Evolutionary conservation across 192 early-diverging fungal genomes (phyloP).

Genomic region (Coemansia sp.): DNA sequence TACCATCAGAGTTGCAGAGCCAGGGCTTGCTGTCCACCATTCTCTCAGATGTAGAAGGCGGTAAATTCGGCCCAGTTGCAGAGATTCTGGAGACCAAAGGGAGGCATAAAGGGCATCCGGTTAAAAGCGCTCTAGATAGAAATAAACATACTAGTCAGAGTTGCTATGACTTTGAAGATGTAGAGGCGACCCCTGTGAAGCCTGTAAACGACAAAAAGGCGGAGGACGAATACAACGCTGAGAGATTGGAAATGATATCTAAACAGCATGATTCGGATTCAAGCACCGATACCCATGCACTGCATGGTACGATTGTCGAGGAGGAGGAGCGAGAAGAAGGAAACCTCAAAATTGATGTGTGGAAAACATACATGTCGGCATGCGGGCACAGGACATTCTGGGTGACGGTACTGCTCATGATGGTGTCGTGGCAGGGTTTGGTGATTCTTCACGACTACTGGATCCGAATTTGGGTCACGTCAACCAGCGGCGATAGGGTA

Average conservation of each 20-base stretch:
- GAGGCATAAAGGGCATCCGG: background rate
- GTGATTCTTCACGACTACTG: conserved; percentile 62
- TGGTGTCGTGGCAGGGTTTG: conserved; percentile 46
- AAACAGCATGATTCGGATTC: conserved; percentile 36
- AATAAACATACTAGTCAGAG: no score
- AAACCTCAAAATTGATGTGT: conserved; percentile 65
- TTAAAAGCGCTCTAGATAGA: background rate
- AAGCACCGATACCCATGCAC: conserved; percentile 10
- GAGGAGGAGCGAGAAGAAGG: conserved; percentile 82
- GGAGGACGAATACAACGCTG: conserved; percentile 31
- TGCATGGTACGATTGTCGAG: conserved; percentile 64
- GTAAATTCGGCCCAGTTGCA: background rate
- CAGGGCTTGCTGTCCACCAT: conserved; percentile 32
- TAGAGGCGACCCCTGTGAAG: background rate
- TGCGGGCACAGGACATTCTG: conserved; percentile 64
- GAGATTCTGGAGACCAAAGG: background rate
- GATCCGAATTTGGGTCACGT: conserved; percentile 61
- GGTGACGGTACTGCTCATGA: conserved; percentile 49
- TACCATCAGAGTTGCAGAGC: conserved; percentile 48
- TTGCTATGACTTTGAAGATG: no score
- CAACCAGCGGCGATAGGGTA: background rate
- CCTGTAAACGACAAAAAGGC: conserved; percentile 5
- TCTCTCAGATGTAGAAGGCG: conserved; percentile 5
- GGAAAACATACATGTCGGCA: conserved; percentile 69
- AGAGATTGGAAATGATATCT: conserved; percentile 21